A percentile compares a stretch with the other conserved stretches of the same genome.
Evolutionary conservation across 768 basidiomycete species (phyloP).

Genomic region (Boletus speciosus): DNA sequence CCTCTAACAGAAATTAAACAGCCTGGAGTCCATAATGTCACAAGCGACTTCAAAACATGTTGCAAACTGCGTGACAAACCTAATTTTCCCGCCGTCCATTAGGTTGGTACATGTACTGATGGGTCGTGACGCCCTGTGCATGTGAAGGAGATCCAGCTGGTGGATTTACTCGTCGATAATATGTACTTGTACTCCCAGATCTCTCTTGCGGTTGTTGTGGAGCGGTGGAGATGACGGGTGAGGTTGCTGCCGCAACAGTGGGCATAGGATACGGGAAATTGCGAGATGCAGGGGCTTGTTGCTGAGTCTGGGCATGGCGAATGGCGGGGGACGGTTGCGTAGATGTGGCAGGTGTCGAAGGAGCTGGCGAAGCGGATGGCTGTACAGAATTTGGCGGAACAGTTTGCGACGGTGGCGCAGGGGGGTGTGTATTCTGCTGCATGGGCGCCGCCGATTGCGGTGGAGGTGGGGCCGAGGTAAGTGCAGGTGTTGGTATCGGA

Average conservation of each 20-base stretch:
- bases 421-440: conserved; percentile 26
- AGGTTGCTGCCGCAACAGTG: conserved; percentile 59
- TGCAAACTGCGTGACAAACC: neutral
- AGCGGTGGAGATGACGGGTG: conserved; percentile 47
- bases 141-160: conserved; percentile 22
- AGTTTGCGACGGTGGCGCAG: conserved; percentile 32
- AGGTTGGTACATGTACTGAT: conserved; percentile 47
- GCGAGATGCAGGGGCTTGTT: conserved; percentile 23
- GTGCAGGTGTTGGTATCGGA: conserved; percentile 11
- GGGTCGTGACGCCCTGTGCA: conserved; percentile 26
- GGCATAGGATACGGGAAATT: conserved; percentile 70
- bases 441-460: conserved; percentile 16
- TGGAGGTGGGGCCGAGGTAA: conserved; percentile 26
- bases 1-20: conserved; percentile 3
- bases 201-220: conserved; percentile 37
- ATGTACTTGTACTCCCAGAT: conserved; percentile 37
- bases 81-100: conserved; percentile 37
- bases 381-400: conserved; percentile 24
- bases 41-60: conserved; percentile 7
- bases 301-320: conserved; percentile 30
- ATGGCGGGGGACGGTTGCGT: conserved; percentile 36
- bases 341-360: conserved; percentile 32
- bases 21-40: neutral
- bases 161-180: conserved; percentile 50
- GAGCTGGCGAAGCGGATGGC: conserved; percentile 33